phyloP scores from a whole-genome alignment of 225 moss, liverwort and hornwort species.

The Thuidium tamariscinum region DNA sequence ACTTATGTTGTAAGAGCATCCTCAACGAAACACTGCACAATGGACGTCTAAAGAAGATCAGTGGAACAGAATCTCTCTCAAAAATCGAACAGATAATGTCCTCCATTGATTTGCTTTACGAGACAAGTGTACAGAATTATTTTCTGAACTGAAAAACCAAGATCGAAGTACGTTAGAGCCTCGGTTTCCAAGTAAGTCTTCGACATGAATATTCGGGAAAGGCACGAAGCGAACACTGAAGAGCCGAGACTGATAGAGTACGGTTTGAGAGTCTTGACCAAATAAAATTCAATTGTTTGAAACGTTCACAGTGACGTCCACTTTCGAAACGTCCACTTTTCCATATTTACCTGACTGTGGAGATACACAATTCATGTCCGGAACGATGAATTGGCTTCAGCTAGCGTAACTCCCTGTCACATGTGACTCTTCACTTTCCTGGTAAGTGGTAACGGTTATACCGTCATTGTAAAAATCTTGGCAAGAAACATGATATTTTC shows the following conservation, averaged over 20 bases:
- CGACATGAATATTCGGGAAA: not conserved
- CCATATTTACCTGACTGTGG: not conserved
- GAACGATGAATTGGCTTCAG: not conserved
- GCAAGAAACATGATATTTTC: not conserved
- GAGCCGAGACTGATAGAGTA: not conserved
- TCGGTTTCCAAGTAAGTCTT: not conserved
- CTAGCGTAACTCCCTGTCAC: not conserved
- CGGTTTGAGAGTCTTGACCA: not conserved
- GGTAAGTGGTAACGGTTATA: not conserved
- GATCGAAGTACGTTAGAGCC: not conserved
- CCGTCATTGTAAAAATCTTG: not conserved
- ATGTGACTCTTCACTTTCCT: not conserved
- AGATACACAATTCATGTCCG: not conserved
- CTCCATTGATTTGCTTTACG: not conserved
- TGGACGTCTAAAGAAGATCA: not conserved
- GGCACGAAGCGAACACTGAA: not conserved
- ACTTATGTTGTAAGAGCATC: not conserved
- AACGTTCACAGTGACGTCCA: not conserved
- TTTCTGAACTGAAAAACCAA: not conserved
- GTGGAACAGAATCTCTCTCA: not conserved
- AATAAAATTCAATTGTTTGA: not conserved
- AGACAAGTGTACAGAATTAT: not conserved
- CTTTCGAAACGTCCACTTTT: not conserved
- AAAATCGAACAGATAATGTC: not conserved
- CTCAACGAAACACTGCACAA: not conserved